Evolutionary conservation across 2,329 filamentous ascomycete species (phyloP), one percentile per base, ranked within the genome.

Genomic region (Cladosporium austrohemisphaericum): DNA sequence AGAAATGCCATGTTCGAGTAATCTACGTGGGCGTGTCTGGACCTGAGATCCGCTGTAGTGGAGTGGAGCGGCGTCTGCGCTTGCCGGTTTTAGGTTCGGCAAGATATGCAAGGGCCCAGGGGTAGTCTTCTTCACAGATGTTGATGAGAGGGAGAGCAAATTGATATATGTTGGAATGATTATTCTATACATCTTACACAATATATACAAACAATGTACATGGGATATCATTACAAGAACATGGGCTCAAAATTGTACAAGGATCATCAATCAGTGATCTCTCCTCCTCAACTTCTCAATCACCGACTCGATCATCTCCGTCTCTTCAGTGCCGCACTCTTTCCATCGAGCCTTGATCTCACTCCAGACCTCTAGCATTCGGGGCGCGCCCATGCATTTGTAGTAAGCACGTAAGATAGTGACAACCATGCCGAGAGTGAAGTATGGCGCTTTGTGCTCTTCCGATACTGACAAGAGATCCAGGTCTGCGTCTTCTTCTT

Each of bases 381-480:
- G 68, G 9, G 77, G 71, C 18, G 66, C 64, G 1, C 75, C 70
- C n/a, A 74, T 73, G 60, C 80, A 84, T 54, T 75, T 79, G 52
- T 76, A 74, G 63, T 86, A 87, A 3, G 87, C 85, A 36, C 75
- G 71, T 29, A 89, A 63, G 0, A 76, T 72, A 72, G 79, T 82
- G 32, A 80, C 73, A 33, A 77, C 77, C 57, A 86, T 71, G 6
- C 85, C 67, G 0, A 66, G 71, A 1, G 72, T 66, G 1, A 71
- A 69, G 33, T 65, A 62, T 10, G 58, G 57, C 9, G 60, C 53
- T n/a, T 52, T 55, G 16, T 57, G 50, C 14, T 55, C 43, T 29
- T 65, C 62, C 3, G 49, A 22, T 11, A 35, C 32, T 5, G 36
- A 11, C 3, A 33, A 16, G 25, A 20, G 25, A 11, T 35, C 40